Conservation (phyloP, 2,329 filamentous ascomycete genomes). For the Ophiostoma quercus region DNA sequence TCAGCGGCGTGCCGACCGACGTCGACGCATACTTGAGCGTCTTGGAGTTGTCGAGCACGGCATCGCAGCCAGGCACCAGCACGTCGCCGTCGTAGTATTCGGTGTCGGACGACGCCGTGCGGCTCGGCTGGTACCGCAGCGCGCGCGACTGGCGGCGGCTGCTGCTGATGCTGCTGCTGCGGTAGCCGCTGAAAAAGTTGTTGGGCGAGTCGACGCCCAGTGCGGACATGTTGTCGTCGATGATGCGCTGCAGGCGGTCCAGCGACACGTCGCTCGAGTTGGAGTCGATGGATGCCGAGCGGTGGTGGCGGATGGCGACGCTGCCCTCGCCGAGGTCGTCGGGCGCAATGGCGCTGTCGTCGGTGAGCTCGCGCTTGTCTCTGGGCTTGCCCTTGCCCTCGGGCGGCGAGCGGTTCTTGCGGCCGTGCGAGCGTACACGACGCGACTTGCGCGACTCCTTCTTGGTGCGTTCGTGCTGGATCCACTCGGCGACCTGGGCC, state of each 20-base stretch:
- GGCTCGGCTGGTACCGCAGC: constrained; percentile 39
- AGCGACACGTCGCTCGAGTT: constrained; percentile 68
- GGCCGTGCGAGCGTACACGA: constrained; percentile 37
- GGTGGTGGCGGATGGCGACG: constrained; percentile 24
- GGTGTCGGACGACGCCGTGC: constrained; percentile 69
- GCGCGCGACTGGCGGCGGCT: constrained; percentile 33
- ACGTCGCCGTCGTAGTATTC: constrained; percentile 77
- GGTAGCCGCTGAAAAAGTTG: background rate
- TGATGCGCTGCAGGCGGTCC: constrained; percentile 73
- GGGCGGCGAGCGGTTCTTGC: constrained; percentile 32
- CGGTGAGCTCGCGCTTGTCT: background rate
- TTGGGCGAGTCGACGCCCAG: constrained; percentile 41
- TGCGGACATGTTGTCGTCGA: constrained; percentile 59
- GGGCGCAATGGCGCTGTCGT: background rate
- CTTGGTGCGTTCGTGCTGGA: constrained; percentile 71
- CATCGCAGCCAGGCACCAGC: constrained; percentile 80
- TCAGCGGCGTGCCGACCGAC: constrained; percentile 42
- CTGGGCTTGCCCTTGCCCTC: constrained; percentile 35
- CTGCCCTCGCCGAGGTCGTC: background rate
- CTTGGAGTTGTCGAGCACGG: constrained; percentile 80
- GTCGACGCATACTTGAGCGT: constrained; percentile 61
- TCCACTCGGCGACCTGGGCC: constrained; percentile 74
- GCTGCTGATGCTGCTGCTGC: constrained; percentile 21
- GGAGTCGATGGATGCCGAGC: constrained; percentile 56
- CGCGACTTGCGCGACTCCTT: constrained; percentile 52